Percentiles rank a stretch among this genome's conserved stretches.
phyloP scores from a whole-genome alignment of 31 red algal genomes.

The Asparagopsis taxiformis region DNA sequence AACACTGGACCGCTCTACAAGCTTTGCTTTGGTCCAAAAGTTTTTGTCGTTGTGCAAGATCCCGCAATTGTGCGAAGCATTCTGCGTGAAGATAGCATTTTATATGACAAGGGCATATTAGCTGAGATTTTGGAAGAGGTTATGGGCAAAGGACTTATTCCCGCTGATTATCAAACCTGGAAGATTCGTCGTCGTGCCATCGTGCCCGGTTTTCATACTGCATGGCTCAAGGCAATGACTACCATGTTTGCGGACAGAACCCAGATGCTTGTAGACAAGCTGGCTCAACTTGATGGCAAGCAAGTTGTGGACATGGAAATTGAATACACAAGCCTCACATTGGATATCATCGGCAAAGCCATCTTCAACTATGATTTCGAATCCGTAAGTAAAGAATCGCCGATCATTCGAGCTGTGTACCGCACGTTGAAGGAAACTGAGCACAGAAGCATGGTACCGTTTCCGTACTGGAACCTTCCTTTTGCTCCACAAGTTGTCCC shows the following conservation, averaged over 20 bases:
- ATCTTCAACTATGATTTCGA: conserved; percentile 93
- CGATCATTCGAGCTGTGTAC: conserved; percentile 92
- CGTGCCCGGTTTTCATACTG: conserved; percentile 72
- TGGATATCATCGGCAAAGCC: conserved; percentile 87
- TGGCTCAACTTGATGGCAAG: conserved; percentile 14
- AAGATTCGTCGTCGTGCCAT: conserved; percentile 80
- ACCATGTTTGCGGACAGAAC: conserved; percentile 67
- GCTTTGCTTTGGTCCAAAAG: conserved; percentile 82
- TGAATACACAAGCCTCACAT: conserved; percentile 71
- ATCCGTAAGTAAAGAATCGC: conserved; percentile 52
- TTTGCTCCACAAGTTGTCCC: conserved; percentile 52
- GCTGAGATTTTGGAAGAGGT: conserved; percentile 84
- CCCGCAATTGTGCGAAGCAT: conserved; percentile 63
- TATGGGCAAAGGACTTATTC: conserved; percentile 95
- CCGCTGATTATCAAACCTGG: conserved; percentile 89
- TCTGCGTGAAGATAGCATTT: conserved; percentile 51
- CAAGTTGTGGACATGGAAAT: conserved; percentile 77
- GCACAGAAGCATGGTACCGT: conserved; percentile 51
- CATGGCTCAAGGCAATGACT: conserved; percentile 72
- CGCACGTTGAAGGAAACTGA: conserved; percentile 77
- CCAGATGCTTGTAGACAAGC: conserved; percentile 53
- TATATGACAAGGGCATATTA: conserved; percentile 85
- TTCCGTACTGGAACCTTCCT: conserved; percentile 89
- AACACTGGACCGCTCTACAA: conserved; percentile 73
- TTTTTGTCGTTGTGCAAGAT: conserved; percentile 80